phyloP scores from a whole-genome alignment of 352 stramenopile species.

The Phytophthora sp. region DNA sequence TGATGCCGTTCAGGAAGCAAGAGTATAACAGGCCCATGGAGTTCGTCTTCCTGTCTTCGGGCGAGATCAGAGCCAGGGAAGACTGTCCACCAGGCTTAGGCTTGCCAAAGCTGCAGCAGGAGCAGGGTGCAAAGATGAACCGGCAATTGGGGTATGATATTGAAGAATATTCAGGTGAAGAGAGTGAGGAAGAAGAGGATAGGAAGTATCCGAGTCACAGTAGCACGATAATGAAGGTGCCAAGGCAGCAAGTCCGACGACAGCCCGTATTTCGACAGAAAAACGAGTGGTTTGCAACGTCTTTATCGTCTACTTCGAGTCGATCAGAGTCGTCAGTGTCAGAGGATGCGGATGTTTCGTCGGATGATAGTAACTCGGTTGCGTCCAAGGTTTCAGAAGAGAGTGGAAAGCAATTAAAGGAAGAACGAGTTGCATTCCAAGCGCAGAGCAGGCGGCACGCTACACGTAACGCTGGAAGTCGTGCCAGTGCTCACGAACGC shows the following conservation, averaged over 20 bases:
- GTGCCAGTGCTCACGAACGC: not conserved
- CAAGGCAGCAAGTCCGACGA: constrained; percentile 10
- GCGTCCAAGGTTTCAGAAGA: constrained; percentile 5
- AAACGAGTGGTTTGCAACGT: not conserved
- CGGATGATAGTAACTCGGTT: constrained; percentile 12
- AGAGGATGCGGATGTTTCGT: constrained; percentile 11
- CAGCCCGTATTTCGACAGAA: not conserved
- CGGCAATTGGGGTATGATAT: constrained; percentile 11
- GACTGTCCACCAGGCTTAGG: constrained; percentile 57
- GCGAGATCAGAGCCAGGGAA: constrained; percentile 64
- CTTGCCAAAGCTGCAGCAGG: constrained; percentile 36
- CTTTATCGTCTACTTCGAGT: not conserved
- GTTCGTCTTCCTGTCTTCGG: constrained; percentile 64
- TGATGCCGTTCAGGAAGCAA: not conserved
- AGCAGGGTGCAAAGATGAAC: not conserved
- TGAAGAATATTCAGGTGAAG: constrained; percentile 6
- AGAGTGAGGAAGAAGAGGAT: constrained; percentile 14
- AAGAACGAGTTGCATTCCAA: not conserved
- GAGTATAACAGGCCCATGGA: constrained; percentile 49
- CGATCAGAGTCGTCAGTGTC: constrained; percentile 3
- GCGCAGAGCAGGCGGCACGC: not conserved
- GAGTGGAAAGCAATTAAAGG: not conserved
- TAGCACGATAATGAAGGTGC: not conserved
- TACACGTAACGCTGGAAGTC: constrained; percentile 14
- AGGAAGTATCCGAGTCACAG: not conserved